Evolutionary conservation across 768 basidiomycete genomes (phyloP).

Genomic region (Mycena rosella): DNA sequence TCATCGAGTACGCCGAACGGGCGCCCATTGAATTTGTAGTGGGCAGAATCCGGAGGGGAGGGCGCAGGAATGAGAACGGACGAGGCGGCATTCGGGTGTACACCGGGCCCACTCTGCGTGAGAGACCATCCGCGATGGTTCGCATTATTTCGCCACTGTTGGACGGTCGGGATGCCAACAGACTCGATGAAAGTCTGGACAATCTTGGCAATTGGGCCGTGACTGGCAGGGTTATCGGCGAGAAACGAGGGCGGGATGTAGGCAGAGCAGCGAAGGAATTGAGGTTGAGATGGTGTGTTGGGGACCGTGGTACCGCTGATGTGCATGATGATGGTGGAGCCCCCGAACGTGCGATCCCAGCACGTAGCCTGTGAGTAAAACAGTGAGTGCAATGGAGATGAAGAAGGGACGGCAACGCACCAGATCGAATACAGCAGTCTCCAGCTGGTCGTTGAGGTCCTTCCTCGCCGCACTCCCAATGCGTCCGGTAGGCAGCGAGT

Average conservation of each 20-base stretch:
- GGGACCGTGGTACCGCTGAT: conserved; percentile 11
- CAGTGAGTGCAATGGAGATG: background rate
- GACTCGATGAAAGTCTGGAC: no score
- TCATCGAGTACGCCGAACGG: no score
- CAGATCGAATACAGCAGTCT: background rate
- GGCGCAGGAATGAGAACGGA: no score
- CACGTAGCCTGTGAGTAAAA: background rate
- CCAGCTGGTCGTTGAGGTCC: background rate
- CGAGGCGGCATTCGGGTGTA: no score
- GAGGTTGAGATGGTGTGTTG: conserved; percentile 1
- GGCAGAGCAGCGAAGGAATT: background rate
- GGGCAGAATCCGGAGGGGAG: no score
- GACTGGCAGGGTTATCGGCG: background rate
- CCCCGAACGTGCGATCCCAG: conserved; percentile 13
- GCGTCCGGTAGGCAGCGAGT: background rate
- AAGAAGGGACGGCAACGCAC: no score
- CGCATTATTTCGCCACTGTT: no score
- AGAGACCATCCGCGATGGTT: no score
- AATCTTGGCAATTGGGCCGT: no score
- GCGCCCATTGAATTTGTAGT: no score
- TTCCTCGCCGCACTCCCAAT: background rate
- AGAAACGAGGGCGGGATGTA: conserved; percentile 21
- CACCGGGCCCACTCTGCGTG: no score
- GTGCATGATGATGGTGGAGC: conserved; percentile 18
- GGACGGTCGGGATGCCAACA: no score